A percentile compares a stretch with the other conserved stretches of the same genome.
These are phyloP conservation scores for Plasmodium vivax DNA, from an alignment of 169 alveolate species.

Conservation along the genomic window DNA sequence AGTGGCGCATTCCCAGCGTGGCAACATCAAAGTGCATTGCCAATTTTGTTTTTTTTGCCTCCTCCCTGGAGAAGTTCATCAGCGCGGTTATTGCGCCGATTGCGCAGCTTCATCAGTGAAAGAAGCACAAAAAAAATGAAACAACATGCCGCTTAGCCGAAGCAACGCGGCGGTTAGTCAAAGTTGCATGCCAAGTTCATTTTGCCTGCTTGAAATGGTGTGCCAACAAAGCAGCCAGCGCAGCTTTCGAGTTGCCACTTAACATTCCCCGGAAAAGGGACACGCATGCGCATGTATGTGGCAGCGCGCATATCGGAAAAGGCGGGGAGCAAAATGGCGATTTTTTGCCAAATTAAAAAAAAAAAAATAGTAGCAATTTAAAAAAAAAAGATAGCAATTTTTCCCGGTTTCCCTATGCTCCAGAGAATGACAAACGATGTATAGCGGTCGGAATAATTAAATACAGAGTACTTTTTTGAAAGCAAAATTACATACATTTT, in stretches of 20 bases:
- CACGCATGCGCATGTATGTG: background rate
- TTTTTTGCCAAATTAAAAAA: background rate
- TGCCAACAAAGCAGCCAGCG: background rate
- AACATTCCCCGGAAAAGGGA: background rate
- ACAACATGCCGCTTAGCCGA: no score
- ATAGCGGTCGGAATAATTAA: background rate
- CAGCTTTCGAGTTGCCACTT: background rate
- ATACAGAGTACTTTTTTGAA: background rate
- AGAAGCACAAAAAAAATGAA: background rate
- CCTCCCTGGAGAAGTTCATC: background rate
- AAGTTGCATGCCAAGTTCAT: background rate
- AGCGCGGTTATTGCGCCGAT: background rate
- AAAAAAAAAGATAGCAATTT: background rate
- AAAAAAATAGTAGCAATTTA: background rate
- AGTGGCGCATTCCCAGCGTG: background rate
- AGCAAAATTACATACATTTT: background rate
- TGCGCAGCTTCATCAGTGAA: background rate
- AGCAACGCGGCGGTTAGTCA: background rate
- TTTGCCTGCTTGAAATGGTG: background rate
- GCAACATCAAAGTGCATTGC: background rate
- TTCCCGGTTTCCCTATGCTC: background rate
- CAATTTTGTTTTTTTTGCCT: background rate
- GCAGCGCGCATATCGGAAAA: background rate
- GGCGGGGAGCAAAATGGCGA: background rate
- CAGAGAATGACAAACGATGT: background rate